phyloP scores from a whole-genome alignment of 805 yeast species.

The Ogataea ramenticola region DNA sequence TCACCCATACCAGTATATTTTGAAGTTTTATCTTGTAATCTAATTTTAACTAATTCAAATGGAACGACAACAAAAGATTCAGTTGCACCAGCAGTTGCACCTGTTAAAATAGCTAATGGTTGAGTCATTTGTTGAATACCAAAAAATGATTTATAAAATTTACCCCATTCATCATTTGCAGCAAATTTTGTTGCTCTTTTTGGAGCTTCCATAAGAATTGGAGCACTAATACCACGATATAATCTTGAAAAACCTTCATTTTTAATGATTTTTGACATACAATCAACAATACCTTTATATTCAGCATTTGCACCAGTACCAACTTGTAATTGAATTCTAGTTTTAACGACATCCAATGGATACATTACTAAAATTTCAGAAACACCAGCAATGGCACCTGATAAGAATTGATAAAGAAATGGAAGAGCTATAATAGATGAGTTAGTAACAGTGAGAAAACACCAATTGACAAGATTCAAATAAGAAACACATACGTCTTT shows the following conservation, averaged over 20 bases:
- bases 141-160: conserved; percentile 64
- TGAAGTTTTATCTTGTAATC: conserved; percentile 84
- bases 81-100: conserved; percentile 97
- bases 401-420: conserved; percentile 77
- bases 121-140: conserved; percentile 69
- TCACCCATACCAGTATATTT: conserved; percentile 80
- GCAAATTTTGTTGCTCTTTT: conserved; percentile 98
- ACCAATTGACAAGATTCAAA: neutral
- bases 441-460: neutral
- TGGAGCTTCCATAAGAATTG: conserved; percentile 98
- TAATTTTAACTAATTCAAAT: conserved; percentile 90
- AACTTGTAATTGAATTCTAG: conserved; percentile 87
- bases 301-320: conserved; percentile 45
- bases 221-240: conserved; percentile 93
- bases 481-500: conserved; percentile 12
- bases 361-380: conserved; percentile 94
- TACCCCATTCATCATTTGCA: conserved; percentile 95
- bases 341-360: conserved; percentile 94
- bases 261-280: conserved; percentile 73
- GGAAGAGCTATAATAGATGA: conserved; percentile 52
- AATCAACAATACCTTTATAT: conserved; percentile 79
- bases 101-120: conserved; percentile 80
- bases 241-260: conserved; percentile 80
- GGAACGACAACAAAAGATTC: conserved; percentile 98
- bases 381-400: conserved; percentile 97